These are phyloP conservation scores for Corymbia maculata DNA, from an alignment of 345 rosid genomes.

Conservation along the genomic window DNA sequence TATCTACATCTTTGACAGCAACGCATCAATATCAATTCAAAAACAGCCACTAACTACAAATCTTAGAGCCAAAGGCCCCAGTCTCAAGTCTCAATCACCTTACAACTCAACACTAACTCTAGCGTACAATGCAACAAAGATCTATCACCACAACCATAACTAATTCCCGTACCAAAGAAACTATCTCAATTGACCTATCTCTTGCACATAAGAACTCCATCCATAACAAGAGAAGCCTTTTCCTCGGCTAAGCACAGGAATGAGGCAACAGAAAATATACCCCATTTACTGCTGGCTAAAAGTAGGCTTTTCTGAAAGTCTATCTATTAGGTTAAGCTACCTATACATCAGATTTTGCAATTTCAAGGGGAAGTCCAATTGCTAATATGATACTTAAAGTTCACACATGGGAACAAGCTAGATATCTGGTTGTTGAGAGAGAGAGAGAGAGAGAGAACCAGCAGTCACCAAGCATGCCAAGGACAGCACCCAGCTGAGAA, in stretches of 20 bases:
- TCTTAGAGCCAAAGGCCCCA: background rate
- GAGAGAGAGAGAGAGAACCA: constrained; percentile 33
- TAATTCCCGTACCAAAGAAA: background rate
- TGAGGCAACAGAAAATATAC: background rate
- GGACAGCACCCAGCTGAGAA: constrained; percentile 98
- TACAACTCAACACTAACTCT: background rate
- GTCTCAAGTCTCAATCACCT: background rate
- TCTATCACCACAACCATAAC: background rate
- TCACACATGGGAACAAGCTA: background rate
- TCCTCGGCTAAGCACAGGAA: background rate
- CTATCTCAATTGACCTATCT: background rate
- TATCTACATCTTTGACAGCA: background rate
- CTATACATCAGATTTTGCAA: background rate
- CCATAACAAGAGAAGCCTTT: background rate
- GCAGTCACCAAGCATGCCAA: constrained; percentile 99
- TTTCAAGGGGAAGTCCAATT: background rate
- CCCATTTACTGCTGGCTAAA: background rate
- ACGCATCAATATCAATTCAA: background rate
- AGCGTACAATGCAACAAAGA: background rate
- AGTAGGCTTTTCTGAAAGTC: background rate
- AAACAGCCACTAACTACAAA: background rate
- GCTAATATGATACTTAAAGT: background rate
- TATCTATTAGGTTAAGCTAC: background rate
- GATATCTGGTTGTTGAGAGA: background rate
- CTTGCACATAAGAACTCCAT: background rate